Percentiles rank a stretch among this genome's conserved stretches.
Evolutionary conservation across 2,329 filamentous ascomycete species (phyloP).

Genomic region (Botrytis paeoniae): DNA sequence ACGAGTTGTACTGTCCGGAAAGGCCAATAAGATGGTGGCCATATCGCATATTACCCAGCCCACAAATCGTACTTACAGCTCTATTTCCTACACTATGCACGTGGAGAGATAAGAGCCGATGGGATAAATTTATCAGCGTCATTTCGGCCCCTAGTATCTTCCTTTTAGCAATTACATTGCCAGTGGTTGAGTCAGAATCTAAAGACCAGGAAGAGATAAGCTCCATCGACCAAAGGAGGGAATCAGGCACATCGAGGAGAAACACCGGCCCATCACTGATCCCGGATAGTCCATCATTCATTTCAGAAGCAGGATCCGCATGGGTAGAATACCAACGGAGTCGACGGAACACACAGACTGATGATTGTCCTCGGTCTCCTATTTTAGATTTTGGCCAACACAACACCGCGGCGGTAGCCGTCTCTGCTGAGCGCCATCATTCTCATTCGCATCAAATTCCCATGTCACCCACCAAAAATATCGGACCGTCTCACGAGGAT

Average conservation of each 20-base stretch:
- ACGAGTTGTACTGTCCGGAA: constrained; percentile 26
- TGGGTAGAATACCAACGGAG: constrained; percentile 58
- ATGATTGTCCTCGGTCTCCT: constrained; percentile 20
- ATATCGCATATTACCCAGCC: constrained; percentile 67
- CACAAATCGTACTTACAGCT: constrained; percentile 66
- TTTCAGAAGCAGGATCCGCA: constrained; percentile 45
- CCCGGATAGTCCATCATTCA: constrained; percentile 32
- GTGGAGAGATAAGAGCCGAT: constrained; percentile 79
- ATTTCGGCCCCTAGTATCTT: constrained; percentile 89
- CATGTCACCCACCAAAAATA: constrained; percentile 20
- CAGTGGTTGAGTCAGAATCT: constrained; percentile 75
- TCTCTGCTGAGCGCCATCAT: constrained; percentile 34
- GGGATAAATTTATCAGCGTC: constrained; percentile 77
- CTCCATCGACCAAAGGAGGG: constrained; percentile 21
- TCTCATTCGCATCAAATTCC: constrained; percentile 23
- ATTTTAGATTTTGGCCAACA: constrained; percentile 34
- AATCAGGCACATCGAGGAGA: constrained; percentile 34
- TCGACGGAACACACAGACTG: constrained; percentile 43
- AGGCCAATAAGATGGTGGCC: constrained; percentile 74
- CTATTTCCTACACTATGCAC: constrained; percentile 83
- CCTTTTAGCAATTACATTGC: constrained; percentile 82
- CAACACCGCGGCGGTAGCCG: constrained; percentile 38
- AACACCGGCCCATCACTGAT: constrained; percentile 27
- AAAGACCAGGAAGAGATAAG: constrained; percentile 43
- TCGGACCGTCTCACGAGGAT: constrained; percentile 20